A percentile compares a stretch with the other conserved stretches of the same genome.
These are phyloP conservation scores for Cymbidium sinense DNA, from an alignment of 106 monocot species.

Conservation along the genomic window DNA sequence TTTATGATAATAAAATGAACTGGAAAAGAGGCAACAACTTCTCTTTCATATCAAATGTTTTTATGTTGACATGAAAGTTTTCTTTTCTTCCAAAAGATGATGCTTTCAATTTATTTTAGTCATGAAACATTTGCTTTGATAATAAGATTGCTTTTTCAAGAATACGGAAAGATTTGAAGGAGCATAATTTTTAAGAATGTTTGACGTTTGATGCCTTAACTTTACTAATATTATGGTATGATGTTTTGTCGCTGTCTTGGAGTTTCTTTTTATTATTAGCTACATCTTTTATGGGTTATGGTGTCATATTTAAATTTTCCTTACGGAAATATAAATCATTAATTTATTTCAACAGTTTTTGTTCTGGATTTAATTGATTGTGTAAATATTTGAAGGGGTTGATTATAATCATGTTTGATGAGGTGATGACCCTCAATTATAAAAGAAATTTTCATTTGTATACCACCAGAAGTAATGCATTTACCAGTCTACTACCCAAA, in stretches of 20 bases:
- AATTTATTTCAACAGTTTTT: background rate
- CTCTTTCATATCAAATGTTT: background rate
- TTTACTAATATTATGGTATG: background rate
- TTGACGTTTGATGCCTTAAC: background rate
- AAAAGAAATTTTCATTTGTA: background rate
- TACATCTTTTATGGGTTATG: no score
- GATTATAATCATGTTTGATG: background rate
- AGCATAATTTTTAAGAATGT: background rate
- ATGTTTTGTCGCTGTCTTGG: background rate
- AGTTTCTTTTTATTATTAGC: background rate
- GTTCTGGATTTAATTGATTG: background rate
- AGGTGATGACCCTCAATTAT: background rate
- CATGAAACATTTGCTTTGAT: background rate
- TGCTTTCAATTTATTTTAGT: background rate
- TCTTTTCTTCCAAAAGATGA: background rate
- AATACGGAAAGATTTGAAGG: background rate
- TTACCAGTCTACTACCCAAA: no score
- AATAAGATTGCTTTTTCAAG: background rate
- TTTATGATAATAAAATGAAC: background rate
- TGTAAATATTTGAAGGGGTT: background rate
- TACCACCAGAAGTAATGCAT: background rate
- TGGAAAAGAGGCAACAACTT: background rate
- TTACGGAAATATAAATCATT: background rate
- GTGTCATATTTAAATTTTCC: background rate
- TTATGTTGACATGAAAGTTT: background rate